Evolutionary conservation across 2,329 filamentous ascomycete species (phyloP).

Genomic region (Alternaria metachromatica): DNA sequence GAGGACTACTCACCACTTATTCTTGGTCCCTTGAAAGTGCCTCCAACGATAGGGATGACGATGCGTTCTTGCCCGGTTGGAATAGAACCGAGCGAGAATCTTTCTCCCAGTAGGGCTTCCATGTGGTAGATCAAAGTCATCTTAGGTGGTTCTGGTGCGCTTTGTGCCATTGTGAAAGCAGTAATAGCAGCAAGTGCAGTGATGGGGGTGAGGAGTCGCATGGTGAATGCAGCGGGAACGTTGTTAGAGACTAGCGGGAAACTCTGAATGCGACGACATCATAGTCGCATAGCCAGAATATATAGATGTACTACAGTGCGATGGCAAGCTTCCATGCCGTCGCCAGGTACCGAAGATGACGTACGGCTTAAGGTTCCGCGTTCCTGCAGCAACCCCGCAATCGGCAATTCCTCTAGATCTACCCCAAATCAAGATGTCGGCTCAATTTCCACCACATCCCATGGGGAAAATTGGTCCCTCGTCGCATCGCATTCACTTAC

Average conservation of each 20-base stretch:
- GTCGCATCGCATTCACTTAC: not conserved
- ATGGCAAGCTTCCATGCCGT: not conserved
- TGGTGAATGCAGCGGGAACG: slow-evolving; percentile 1
- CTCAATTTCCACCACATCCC: not conserved
- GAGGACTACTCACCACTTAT: slow-evolving; percentile 25
- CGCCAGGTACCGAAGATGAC: not conserved
- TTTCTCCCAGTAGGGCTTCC: slow-evolving; percentile 24
- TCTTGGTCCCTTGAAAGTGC: slow-evolving; percentile 36
- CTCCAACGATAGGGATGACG: slow-evolving; percentile 40
- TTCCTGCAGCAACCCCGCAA: not conserved
- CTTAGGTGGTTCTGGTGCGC: slow-evolving; percentile 20
- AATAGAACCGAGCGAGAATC: slow-evolving; percentile 28
- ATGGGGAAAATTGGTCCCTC: not conserved
- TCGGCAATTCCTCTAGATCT: not conserved
- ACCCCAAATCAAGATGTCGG: not conserved
- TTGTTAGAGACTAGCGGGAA: not conserved
- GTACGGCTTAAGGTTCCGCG: not conserved
- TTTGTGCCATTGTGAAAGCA: slow-evolving; percentile 22
- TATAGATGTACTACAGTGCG: not conserved
- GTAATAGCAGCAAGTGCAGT: slow-evolving; percentile 7
- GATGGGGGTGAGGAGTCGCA: slow-evolving; percentile 17
- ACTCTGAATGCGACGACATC: not conserved
- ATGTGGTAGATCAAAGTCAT: slow-evolving; percentile 35
- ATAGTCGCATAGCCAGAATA: not conserved
- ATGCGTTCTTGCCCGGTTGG: slow-evolving; percentile 31